Evolutionary conservation across 129 eudicot genomes (phyloP).

Genomic region (Flaveria linearis): DNA sequence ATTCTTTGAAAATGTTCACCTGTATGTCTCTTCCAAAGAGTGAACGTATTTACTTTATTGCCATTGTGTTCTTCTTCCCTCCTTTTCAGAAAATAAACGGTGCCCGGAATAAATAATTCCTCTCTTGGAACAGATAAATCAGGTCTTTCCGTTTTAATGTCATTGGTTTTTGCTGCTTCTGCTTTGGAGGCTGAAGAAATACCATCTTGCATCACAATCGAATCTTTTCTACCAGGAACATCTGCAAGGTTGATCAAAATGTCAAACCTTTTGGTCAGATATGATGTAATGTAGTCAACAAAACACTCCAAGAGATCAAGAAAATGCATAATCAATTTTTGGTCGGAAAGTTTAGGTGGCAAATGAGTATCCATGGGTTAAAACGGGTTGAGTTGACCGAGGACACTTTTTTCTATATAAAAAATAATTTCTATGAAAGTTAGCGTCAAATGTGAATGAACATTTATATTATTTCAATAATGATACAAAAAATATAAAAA

Average conservation of each 20-base stretch:
- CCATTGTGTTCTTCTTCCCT: constrained; percentile 36
- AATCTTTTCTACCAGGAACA: constrained; percentile 48
- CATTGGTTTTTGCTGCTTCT: constrained; percentile 21
- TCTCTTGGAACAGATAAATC: constrained; percentile 32
- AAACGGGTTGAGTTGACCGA: not conserved
- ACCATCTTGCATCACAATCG: constrained; percentile 24
- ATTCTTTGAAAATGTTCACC: constrained; percentile 79
- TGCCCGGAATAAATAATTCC: constrained; percentile 80
- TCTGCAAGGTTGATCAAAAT: constrained; percentile 40
- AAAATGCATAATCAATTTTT: not conserved
- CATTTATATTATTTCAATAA: not conserved
- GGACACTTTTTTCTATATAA: not conserved
- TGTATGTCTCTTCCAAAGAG: constrained; percentile 68
- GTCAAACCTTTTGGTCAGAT: constrained; percentile 18
- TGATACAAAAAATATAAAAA: no score
- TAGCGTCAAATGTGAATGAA: not conserved
- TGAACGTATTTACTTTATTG: constrained; percentile 41
- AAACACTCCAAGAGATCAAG: not conserved
- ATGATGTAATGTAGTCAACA: constrained; percentile 15
- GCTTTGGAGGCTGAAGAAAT: constrained; percentile 31
- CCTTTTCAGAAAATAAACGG: constrained; percentile 67
- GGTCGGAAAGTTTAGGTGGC: not conserved
- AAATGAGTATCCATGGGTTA: no score
- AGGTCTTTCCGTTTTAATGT: constrained; percentile 29
- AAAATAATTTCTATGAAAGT: not conserved